phyloP scores from a whole-genome alignment of 1,139 yeast genomes.

The Arxiozyma bovina region DNA sequence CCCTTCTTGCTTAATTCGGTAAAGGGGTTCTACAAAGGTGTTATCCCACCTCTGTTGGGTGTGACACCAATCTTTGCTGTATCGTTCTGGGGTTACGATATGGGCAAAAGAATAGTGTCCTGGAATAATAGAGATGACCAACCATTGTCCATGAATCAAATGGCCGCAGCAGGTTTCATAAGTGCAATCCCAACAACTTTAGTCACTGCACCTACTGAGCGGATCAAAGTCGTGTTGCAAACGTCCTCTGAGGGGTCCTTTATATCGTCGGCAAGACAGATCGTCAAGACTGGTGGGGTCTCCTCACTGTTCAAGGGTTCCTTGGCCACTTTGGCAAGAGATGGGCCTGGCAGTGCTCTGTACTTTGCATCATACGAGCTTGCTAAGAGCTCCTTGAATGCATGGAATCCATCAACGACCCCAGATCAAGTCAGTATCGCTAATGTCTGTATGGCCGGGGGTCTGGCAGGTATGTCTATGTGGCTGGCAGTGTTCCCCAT shows the following conservation, averaged over 20 bases:
- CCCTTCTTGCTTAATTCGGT: slow-evolving; percentile 8
- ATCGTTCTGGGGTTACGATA: slow-evolving; percentile 96
- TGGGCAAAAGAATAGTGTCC: slow-evolving; percentile 71
- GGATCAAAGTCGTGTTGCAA: slow-evolving; percentile 91
- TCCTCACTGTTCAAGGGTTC: slow-evolving; percentile 86
- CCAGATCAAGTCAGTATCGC: slow-evolving; percentile 55
- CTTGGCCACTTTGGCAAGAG: slow-evolving; percentile 85
- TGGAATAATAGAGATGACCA: slow-evolving; percentile 8
- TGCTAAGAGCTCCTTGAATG: slow-evolving; percentile 55
- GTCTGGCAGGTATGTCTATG: slow-evolving; percentile 92
- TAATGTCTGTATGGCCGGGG: slow-evolving; percentile 85
- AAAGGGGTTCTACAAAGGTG: slow-evolving; percentile 60
- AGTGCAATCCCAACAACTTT: slow-evolving; percentile 92
- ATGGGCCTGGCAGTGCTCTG: slow-evolving; percentile 96
- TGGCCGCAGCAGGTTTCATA: slow-evolving; percentile 89
- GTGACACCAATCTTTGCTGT: slow-evolving; percentile 98
- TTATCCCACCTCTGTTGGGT: slow-evolving; percentile 81
- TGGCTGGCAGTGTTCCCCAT: slow-evolving; percentile 96
- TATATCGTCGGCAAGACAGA: slow-evolving; percentile 43
- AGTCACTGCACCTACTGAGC: slow-evolving; percentile 94
- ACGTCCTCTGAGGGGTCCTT: slow-evolving; percentile 46
- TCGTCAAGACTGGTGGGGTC: slow-evolving; percentile 76
- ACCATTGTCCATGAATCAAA: slow-evolving; percentile 52
- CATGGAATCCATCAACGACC: slow-evolving; percentile 22
- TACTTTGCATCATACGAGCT: slow-evolving; percentile 93